Conservation (phyloP, 148 eudicot genomes). For the Amaranthus hypochondriacus region DNA sequence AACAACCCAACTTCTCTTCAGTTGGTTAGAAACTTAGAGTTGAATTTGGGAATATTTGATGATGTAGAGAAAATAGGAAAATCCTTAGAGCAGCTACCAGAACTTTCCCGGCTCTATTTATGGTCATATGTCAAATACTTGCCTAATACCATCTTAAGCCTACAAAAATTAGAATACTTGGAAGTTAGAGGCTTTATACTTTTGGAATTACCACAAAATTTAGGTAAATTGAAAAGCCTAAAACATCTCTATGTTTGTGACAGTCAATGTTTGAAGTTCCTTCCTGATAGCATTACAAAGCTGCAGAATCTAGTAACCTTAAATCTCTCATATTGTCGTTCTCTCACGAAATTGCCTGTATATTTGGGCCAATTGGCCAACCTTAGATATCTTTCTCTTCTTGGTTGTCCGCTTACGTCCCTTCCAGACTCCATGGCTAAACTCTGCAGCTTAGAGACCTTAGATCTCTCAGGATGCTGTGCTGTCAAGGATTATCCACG, state of each 20-base stretch:
- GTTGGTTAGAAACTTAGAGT: not conserved
- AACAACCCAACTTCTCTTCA: not conserved
- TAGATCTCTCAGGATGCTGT: not conserved
- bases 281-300: not conserved
- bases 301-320: too few species aligned
- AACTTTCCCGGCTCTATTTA: not conserved
- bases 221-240: not conserved
- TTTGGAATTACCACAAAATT: not conserved
- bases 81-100: not conserved
- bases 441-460: not conserved
- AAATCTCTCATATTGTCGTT: too few species aligned
- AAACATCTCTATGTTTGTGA: not conserved
- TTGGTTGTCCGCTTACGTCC: not conserved
- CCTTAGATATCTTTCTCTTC: not conserved
- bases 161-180: not conserved
- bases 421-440: not conserved
- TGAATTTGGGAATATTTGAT: not conserved
- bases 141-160: not conserved
- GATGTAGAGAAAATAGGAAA: not conserved
- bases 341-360: too few species aligned
- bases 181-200: not conserved
- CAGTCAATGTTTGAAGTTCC: not conserved
- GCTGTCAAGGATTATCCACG: too few species aligned
- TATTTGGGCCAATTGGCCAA: not conserved
- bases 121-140: not conserved